phyloP scores from a whole-genome alignment of 805 yeast species.

The Aciculoconidium aculeatum region DNA sequence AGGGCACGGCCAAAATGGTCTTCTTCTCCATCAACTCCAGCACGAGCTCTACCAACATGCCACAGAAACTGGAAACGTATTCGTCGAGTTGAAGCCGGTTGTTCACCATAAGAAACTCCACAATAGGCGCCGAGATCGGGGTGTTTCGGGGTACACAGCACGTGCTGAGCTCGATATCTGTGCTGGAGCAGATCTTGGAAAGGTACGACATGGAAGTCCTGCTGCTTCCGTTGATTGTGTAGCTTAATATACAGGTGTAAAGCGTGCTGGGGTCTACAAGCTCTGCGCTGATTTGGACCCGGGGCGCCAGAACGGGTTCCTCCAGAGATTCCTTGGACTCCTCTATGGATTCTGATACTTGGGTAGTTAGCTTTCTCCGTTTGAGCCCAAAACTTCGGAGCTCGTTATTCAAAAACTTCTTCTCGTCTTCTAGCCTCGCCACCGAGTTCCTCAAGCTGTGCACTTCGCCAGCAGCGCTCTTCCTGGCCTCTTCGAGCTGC shows the following conservation, averaged over 20 bases:
- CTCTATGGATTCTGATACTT: too few relatives aligned
- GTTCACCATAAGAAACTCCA: slow-evolving; percentile 37
- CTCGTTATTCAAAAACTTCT: slow-evolving; percentile 36
- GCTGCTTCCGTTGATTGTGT: slow-evolving; percentile 30
- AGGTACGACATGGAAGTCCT: slow-evolving; percentile 27
- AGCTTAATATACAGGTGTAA: too few relatives aligned
- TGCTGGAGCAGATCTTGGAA: slow-evolving; percentile 25
- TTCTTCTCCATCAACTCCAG: slow-evolving; percentile 22
- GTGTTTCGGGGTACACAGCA: slow-evolving; percentile 19
- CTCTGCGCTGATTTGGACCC: too few relatives aligned
- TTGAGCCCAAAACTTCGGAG: too few relatives aligned
- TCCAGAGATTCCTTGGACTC: too few relatives aligned
- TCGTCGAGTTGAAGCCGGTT: slow-evolving; percentile 47
- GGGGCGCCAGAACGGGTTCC: too few relatives aligned
- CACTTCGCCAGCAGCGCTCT: slow-evolving; percentile 26
- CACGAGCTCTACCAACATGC: slow-evolving; percentile 18
- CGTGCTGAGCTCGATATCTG: slow-evolving; percentile 12
- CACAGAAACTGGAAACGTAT: slow-evolving; percentile 37
- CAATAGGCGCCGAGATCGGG: slow-evolving; percentile 35
- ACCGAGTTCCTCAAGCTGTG: slow-evolving; percentile 24
- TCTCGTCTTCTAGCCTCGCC: slow-evolving; percentile 38
- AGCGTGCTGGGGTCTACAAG: too few relatives aligned
- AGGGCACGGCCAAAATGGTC: slow-evolving; percentile 47
- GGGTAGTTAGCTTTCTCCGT: slow-evolving; percentile 16
- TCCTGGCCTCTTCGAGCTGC: slow-evolving; percentile 11